Base-by-base conservation (phyloP, 2,329 filamentous ascomycete genomes). In the Gremmenia infestans region DNA sequence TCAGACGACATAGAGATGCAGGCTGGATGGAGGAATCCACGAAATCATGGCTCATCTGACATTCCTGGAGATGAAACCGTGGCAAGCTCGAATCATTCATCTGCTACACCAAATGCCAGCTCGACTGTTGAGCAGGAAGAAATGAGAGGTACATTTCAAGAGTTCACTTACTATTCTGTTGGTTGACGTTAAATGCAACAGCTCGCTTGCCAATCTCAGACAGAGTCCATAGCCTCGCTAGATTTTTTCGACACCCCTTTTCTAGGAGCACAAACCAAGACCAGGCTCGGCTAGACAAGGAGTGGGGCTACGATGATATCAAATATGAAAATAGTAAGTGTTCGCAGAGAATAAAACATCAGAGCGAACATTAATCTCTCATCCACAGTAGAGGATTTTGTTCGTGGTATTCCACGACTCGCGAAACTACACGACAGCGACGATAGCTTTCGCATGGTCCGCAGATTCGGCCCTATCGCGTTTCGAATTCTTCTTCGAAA, bases 371-470 rank as follows among this genome's bases (percentile, higher is more conserved):
- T 52, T 53, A 35, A 60, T 12, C 5, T 15, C 28, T 19, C 17
- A 32, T 8, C 35, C 14, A 25, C 15, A 60, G 58, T 60, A 19
- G 56, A 58, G 14, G 35, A 58, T 37, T 42, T 40, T 37, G 48
- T 46, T 9, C 28, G 37, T 6, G 56, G 56, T 19, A 49, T 59
- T 12, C 60, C 56, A 17, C 51, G 49, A 12, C 42, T 60, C 7
- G 54, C 58, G 9, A 40, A 35, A 7, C 50, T 60, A 17, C 54
- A 45, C 52, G 46, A 60, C 12, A 39, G n/a, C 12, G 55, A 57
- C 37, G 54, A 59, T 15, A 55, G 51, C 50, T 60, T 62, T 46
- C 55, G 52, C 39, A 55, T 57, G 2, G 45, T 52, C 23, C 58
- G 58, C 23, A 52, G 42, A 55, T 60, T 59, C 46, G 60, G 53